These are phyloP conservation scores for Leishmania arabica DNA, from an alignment of 208 protist species.

Conservation along the genomic window DNA sequence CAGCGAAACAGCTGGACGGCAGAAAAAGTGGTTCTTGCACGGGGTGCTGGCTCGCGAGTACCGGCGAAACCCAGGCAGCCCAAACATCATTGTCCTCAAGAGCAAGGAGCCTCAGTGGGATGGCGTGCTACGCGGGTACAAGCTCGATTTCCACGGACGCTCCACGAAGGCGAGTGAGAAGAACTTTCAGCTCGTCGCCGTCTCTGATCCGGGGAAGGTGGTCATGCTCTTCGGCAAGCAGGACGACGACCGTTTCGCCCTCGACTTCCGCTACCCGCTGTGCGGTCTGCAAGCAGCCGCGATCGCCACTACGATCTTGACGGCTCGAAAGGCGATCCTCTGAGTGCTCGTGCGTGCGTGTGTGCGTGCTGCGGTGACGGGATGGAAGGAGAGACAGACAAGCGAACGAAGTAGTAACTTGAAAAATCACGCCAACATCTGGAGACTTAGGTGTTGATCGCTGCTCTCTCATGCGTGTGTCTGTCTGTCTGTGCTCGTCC, in stretches of 20 bases:
- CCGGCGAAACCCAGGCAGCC: slow-evolving; percentile 26
- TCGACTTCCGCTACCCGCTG: slow-evolving; percentile 47
- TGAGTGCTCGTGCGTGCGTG: background rate
- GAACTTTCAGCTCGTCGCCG: slow-evolving; percentile 50
- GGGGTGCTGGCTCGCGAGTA: slow-evolving; percentile 30
- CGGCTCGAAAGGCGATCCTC: slow-evolving; percentile 16
- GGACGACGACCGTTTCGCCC: slow-evolving; percentile 34
- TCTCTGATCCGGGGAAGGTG: slow-evolving; percentile 37
- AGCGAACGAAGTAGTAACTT: background rate
- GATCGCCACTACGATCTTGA: slow-evolving; percentile 42
- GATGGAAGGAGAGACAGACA: background rate
- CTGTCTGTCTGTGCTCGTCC: background rate
- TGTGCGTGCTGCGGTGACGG: background rate
- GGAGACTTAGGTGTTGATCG: background rate
- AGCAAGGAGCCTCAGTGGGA: slow-evolving; percentile 48
- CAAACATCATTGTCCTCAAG: slow-evolving; percentile 40
- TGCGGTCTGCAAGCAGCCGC: slow-evolving; percentile 45
- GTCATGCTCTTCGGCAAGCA: slow-evolving; percentile 53
- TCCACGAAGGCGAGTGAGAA: slow-evolving; percentile 46
- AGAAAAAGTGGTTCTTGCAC: slow-evolving; percentile 31
- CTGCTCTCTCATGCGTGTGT: background rate
- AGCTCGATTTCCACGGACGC: slow-evolving; percentile 46
- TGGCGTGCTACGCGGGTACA: slow-evolving; percentile 41
- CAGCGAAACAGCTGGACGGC: background rate
- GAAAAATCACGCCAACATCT: background rate